phyloP scores from a whole-genome alignment of 2,329 filamentous ascomycete genomes.

The Kalaharituber pfeilii region DNA sequence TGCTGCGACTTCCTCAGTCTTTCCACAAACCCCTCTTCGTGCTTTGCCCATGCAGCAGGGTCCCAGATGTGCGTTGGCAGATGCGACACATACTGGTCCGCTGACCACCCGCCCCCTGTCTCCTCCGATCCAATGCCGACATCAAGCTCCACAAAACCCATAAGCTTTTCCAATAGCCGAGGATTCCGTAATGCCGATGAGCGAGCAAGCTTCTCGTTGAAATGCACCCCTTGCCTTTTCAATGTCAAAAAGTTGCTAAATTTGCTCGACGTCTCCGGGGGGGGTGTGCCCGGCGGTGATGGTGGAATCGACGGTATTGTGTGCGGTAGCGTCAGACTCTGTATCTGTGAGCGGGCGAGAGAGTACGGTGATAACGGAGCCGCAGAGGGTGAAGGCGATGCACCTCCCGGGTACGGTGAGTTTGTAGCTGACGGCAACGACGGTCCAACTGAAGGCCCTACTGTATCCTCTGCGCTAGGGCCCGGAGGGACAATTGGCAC shows the following conservation, averaged over 20 bases:
- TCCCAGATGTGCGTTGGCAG: slow-evolving; percentile 41
- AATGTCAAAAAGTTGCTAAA: slow-evolving; percentile 57
- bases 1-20: slow-evolving; percentile 20
- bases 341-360: slow-evolving; percentile 44
- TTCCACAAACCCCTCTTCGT: slow-evolving; percentile 19
- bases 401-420: slow-evolving; percentile 11
- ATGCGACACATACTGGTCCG: slow-evolving; percentile 49
- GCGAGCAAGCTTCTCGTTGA: slow-evolving; percentile 54
- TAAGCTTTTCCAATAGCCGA: slow-evolving; percentile 51
- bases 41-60: slow-evolving; percentile 35
- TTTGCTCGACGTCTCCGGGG: slow-evolving; percentile 41
- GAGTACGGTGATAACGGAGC: slow-evolving; percentile 49
- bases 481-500: slow-evolving; percentile 4
- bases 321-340: slow-evolving; percentile 55
- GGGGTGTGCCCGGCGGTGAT: slow-evolving; percentile 48
- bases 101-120: background rate
- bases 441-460: slow-evolving; percentile 15
- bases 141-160: slow-evolving; percentile 47
- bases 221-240: slow-evolving; percentile 61
- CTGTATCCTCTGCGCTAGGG: slow-evolving; percentile 2
- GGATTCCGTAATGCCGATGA: slow-evolving; percentile 55
- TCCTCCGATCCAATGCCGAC: slow-evolving; percentile 6
- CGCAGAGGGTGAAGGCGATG: slow-evolving; percentile 17
- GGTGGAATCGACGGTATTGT: slow-evolving; percentile 58
- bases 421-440: slow-evolving; percentile 5